Base-by-base conservation (phyloP, 257 asterid genomes). In the Osmanthus fragrans region DNA sequence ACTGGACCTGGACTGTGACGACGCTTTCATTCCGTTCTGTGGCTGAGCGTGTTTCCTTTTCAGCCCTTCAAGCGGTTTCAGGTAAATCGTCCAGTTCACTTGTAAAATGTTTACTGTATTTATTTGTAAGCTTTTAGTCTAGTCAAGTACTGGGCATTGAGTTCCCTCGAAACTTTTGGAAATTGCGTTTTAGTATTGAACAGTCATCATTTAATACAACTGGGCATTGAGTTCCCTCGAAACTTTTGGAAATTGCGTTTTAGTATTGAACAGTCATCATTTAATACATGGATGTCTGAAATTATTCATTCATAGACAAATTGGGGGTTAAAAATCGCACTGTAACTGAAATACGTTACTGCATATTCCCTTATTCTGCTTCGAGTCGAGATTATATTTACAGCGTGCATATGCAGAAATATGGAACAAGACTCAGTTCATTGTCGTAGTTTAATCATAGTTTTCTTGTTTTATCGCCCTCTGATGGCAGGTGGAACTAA, bases 1-100 rank as follows among this genome's bases (percentile, higher is more conserved):
- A 67, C 80, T 77, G 49, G 21, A 76, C 7, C 77, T 84, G 77
- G 94, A 89, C 70, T 83, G 80, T 58, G 77, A 60, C 32, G 60
- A 75, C 66, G 86, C 85, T 78, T 91, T 86, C 80, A 51, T 93
- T 82, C 98, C 96, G 23, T 76, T 76, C 90, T 73, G 77, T 80
- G 3, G 81, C 91, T 45, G 97, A 91, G 83, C 92, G 88, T 71
- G 81, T 91, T 76, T 93, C 96, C 76, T 93, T 91, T 83, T 90
- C 91, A 42, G 98, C 92, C 13, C 82, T 90, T 66, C 96, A 93
- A 83, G 90, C 91, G 67, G 82, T 89, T 75, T 89, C 97, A 70
- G 97, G 97, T 93, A 84, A 82, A 66, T 37, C 45, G 37, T 71
- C 56, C 19, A 56, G 29, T 70, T 47, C 73, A 30, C 25, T 10